Evolutionary conservation across 768 basidiomycete genomes (phyloP).

Genomic region (Collybiopsis confluens): DNA sequence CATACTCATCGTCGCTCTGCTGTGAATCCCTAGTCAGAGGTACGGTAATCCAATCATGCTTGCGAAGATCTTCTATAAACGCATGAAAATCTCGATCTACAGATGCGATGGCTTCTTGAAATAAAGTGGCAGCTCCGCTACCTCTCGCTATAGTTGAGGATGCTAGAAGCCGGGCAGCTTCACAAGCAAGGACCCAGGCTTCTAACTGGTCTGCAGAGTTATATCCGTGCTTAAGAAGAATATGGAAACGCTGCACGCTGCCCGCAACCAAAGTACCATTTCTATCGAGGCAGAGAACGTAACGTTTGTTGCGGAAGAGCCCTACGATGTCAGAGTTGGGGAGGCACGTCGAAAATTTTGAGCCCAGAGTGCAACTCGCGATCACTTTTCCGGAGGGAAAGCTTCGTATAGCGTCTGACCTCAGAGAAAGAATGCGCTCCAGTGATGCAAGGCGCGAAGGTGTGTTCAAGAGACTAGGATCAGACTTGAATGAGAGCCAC

Average conservation of each 20-base stretch:
- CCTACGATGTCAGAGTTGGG: conserved; percentile 27
- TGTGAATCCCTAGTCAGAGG: not conserved
- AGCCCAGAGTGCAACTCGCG: conserved; percentile 50
- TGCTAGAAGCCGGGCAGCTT: conserved; percentile 24
- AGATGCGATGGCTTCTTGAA: not conserved
- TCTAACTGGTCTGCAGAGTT: conserved; percentile 44
- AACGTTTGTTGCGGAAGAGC: conserved; percentile 41
- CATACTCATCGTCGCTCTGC: not conserved
- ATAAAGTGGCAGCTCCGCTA: not conserved
- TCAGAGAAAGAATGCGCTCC: conserved; percentile 40
- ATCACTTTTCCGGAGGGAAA: conserved; percentile 25
- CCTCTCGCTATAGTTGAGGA: conserved; percentile 6
- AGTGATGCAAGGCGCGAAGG: conserved; percentile 35
- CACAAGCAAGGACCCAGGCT: conserved; percentile 49
- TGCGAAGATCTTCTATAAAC: not conserved
- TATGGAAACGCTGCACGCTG: conserved; percentile 27
- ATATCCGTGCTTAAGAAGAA: conserved; percentile 51
- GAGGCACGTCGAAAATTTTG: conserved; percentile 34
- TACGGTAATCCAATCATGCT: not conserved
- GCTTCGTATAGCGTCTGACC: conserved; percentile 35
- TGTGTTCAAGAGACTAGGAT: conserved; percentile 15
- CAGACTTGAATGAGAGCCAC: conserved; percentile 38
- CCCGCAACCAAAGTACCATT: not conserved
- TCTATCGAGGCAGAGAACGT: conserved; percentile 47
- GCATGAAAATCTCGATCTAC: not conserved